Base-by-base conservation (phyloP, 1,139 yeast genomes). In the Geotrichum phurueaensis region DNA sequence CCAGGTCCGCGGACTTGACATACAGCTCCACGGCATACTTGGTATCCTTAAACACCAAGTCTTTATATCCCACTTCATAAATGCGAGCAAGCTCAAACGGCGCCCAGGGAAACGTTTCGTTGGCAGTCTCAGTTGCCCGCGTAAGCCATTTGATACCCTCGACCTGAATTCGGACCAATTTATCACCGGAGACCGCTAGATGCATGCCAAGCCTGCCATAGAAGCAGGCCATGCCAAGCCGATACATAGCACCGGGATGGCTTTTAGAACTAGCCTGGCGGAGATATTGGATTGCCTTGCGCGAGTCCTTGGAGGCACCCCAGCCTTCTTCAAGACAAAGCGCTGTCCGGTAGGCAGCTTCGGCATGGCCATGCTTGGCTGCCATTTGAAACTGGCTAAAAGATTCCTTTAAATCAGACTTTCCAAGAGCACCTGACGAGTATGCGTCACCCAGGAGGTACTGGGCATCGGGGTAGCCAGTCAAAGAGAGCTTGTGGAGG, bases 161-260 rank as follows among this genome's bases (percentile, higher is more conserved):
- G 70, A 87, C 89, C 69, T 91, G 89, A 68, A 83, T 85, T 64
- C 81, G 81, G 3, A 86, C 79, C 9, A 50, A 50, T 3, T 39
- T 39, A 23, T 51, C 31, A 1, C 51, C 23, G 6, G 62, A 20
- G 1, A 60, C 56, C 9, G 61, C 59, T 43, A 60, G 20, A 25
- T 60, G 63, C 58, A 92, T 73, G 0, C 98, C 97, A 92, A 92
- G 86, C 66, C 89, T 80, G 12, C 90, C 85, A 70, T 89, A 83
- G 72, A 87, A 94, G 48, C 91, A 87, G 66, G 92, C 91, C 56
- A 89, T 79, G 6, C 98, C 98, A 64, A 91, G 79, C 70, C 92
- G 88, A 75, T 87, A 87, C 96, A 92, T 90, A 5, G 98, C 97
- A 15, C 96, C 94, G 0, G 97, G 90, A 72, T 94, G 99, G 70